Base-by-base conservation (phyloP, 2,329 filamentous ascomycete genomes). In the Diplodia corticola region DNA sequence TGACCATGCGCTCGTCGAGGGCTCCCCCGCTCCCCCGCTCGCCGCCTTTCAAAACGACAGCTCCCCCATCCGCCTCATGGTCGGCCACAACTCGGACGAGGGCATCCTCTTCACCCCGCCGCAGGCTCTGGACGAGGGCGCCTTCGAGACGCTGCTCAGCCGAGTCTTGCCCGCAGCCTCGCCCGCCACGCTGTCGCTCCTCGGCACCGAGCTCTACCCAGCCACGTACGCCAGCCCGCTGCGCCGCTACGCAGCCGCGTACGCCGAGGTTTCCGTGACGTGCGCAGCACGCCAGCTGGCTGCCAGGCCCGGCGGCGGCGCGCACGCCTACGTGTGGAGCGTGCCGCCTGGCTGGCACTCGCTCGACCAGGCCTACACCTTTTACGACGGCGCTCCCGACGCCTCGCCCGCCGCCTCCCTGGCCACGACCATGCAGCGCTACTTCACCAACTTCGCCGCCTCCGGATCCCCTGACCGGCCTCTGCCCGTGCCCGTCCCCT, bases 1-100 rank as follows among this genome's bases (percentile, higher is more conserved):
- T 20, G 76, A 78, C 65, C 75, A 76, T 22, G 63, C 67, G 61
- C 76, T 78, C 60, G 72, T 67, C 1, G 75, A 75, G 28, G 69
- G 64, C 1, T 73, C 28, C 73, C 74, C 7, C 72, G 71, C 33
- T 35, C 7, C 33, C 33, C 33, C 13, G 9, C 9, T 35, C 1
- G 9, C 6, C 9, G 33, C 48, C 20, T 24, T 20, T 24, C 10
- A 7, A 1, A 12, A 10, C 1, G 24, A 10, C 2, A 22, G n/a
- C 20, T 49, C n/a, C n/a, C 24, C 51, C 30, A 35, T 54, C 51
- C 13, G 51, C 5, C 13, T 54, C 5, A 30, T 54, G 6, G 17
- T 54, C 5, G 51, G 51, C 28, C 51, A 54, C 24, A 54, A 54
- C 30, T 54, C 51, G 4, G 20, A 54, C 30, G 51, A 54, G n/a